phyloP scores from a whole-genome alignment of 108 stramenopile species.

The Seminavis robusta region DNA sequence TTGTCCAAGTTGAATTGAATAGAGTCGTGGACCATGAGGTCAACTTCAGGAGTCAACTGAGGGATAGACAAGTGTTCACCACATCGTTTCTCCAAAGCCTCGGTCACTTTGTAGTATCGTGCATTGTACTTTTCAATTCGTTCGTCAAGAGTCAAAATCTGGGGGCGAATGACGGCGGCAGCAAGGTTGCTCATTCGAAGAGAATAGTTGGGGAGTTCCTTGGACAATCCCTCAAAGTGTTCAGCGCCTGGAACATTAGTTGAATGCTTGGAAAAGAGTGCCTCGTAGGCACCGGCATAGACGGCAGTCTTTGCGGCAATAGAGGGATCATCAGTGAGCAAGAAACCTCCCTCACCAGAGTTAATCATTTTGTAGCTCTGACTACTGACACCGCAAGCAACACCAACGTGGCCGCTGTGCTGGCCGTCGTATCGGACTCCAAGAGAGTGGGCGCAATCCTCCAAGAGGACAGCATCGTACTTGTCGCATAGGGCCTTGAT shows the following conservation, averaged over 20 bases:
- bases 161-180: conserved; percentile 77
- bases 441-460: conserved; percentile 88
- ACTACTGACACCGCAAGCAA: conserved; percentile 60
- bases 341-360: conserved; percentile 89
- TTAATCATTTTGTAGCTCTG: conserved; percentile 93
- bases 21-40: conserved; percentile 78
- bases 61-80: conserved; percentile 75
- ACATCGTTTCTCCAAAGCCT: conserved; percentile 42
- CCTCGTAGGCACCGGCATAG: conserved; percentile 88
- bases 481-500: conserved; percentile 68
- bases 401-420: conserved; percentile 84
- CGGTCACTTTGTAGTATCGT: conserved; percentile 53
- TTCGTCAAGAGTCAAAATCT: conserved; percentile 72
- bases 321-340: conserved; percentile 73
- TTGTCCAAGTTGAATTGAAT: conserved; percentile 78
- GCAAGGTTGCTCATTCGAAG: conserved; percentile 79
- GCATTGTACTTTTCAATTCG: conserved; percentile 77
- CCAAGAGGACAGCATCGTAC: conserved; percentile 63
- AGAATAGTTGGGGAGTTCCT: conserved; percentile 75
- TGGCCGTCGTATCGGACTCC: conserved; percentile 76
- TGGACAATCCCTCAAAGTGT: conserved; percentile 47
- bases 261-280: conserved; percentile 63
- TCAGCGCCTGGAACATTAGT: conserved; percentile 68
- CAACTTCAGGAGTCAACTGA: conserved; percentile 65
- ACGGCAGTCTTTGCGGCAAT: conserved; percentile 75